Conservation (phyloP, 805 yeast species). For the Starmerella asiatica region DNA sequence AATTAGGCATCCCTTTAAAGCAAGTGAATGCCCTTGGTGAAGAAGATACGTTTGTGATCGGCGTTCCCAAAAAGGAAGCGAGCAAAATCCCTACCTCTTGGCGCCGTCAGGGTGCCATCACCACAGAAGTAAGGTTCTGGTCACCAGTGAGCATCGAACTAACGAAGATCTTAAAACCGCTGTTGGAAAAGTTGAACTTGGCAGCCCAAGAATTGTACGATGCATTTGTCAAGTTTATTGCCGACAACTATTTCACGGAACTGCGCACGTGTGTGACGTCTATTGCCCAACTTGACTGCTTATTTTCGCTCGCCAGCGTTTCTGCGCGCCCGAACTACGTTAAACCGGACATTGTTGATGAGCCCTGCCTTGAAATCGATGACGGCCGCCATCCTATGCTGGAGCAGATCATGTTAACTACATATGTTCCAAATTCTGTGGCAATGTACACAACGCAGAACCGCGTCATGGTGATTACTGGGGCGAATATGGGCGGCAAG, state of each 20-base stretch:
- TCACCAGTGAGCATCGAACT: slow-evolving; percentile 45
- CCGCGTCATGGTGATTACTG: slow-evolving; percentile 56
- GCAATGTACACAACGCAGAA: slow-evolving; percentile 34
- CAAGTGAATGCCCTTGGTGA: slow-evolving; percentile 48
- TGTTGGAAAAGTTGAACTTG: slow-evolving; percentile 39
- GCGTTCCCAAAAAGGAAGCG: slow-evolving; percentile 48
- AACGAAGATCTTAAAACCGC: slow-evolving; percentile 44
- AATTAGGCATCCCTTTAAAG: slow-evolving; percentile 44
- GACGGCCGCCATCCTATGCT: slow-evolving; percentile 58
- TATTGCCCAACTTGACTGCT: slow-evolving; percentile 50
- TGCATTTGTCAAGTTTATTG: slow-evolving; percentile 30
- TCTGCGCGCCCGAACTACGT: slow-evolving; percentile 36
- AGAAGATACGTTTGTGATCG: slow-evolving; percentile 49
- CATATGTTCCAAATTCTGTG: slow-evolving; percentile 57
- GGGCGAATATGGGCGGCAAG: slow-evolving; percentile 85
- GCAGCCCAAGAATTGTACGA: slow-evolving; percentile 38
- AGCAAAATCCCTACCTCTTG: slow-evolving; percentile 57
- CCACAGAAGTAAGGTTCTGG: slow-evolving; percentile 54
- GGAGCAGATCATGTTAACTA: slow-evolving; percentile 33
- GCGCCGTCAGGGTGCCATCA: slow-evolving; percentile 64
- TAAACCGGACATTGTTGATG: slow-evolving; percentile 38
- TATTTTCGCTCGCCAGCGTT: slow-evolving; percentile 51
- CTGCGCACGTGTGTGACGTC: slow-evolving; percentile 35
- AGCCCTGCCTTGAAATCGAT: slow-evolving; percentile 36
- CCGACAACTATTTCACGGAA: slow-evolving; percentile 26